Evolutionary conservation across 768 basidiomycete genomes (phyloP).

Genomic region (Podaxis carcinomalis): DNA sequence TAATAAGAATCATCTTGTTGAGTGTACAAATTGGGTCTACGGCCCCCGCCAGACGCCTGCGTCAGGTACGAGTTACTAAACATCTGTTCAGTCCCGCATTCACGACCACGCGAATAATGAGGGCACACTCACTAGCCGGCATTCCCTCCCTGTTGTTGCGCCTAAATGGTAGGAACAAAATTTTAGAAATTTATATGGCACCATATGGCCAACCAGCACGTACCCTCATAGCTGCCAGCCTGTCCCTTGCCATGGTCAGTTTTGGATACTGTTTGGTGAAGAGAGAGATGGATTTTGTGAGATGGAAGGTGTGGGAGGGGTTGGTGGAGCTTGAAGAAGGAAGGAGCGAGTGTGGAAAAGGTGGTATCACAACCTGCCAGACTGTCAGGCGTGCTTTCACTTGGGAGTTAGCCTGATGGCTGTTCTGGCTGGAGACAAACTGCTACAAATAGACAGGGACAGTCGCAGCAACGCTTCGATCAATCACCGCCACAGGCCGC

Average conservation of each 20-base stretch:
- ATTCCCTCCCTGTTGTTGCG: conserved; percentile 64
- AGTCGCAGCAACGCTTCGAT: background rate
- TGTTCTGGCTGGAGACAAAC: conserved; percentile 14
- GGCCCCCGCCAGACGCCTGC: conserved; percentile 51
- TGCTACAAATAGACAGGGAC: conserved; percentile 9
- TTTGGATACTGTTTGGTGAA: background rate
- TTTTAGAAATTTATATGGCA: conserved; percentile 10
- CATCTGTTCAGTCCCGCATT: background rate
- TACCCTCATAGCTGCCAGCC: conserved; percentile 85
- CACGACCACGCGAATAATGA: background rate
- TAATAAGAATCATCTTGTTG: conserved; percentile 63
- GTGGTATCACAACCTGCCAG: background rate
- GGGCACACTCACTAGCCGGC: conserved; percentile 39
- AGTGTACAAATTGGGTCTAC: conserved; percentile 59
- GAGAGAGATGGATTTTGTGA: background rate
- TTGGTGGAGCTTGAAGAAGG: background rate
- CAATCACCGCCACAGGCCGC: background rate
- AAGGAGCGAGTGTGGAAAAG: background rate
- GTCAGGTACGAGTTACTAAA: conserved; percentile 60
- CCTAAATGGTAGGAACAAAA: conserved; percentile 34
- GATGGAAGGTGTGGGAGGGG: background rate
- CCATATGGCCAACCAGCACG: conserved; percentile 20
- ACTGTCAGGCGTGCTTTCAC: background rate
- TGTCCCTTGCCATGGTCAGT: conserved; percentile 73
- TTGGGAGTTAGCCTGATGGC: conserved; percentile 4